Evolutionary conservation across 2,329 filamentous ascomycete genomes (phyloP).

Genomic region (Zymoseptoria ardabiliae): DNA sequence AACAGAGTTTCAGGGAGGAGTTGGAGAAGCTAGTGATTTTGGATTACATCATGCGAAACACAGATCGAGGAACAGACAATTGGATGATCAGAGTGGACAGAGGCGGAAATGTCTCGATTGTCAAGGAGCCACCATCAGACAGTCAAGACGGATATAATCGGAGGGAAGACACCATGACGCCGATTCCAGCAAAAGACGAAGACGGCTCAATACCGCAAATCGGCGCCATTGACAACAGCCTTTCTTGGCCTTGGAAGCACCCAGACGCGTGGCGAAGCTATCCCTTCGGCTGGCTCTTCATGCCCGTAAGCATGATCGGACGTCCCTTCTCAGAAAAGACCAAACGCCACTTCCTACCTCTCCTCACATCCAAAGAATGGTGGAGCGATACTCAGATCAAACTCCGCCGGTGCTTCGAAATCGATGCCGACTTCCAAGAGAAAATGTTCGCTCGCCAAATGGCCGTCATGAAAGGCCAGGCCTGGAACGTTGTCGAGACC

Average conservation of each 20-base stretch:
- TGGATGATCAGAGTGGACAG: conserved; percentile 99
- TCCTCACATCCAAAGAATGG: conserved; percentile 91
- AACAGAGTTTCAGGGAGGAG: conserved; percentile 89
- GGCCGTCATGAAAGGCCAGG: conserved; percentile 97
- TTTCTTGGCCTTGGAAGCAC: conserved; percentile 99
- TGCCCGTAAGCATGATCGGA: conserved; percentile 92
- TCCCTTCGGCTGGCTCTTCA: conserved; percentile 96
- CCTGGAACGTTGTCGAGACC: conserved; percentile 98
- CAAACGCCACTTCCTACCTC: conserved; percentile 86
- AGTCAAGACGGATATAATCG: conserved; percentile 30
- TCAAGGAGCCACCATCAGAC: conserved; percentile 71
- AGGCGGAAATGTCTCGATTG: conserved; percentile 75
- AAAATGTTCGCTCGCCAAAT: conserved; percentile 98
- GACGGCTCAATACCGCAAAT: conserved; percentile 59
- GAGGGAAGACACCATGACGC: conserved; percentile 76
- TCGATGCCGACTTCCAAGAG: conserved; percentile 94
- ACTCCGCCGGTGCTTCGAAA: conserved; percentile 77
- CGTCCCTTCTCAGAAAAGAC: conserved; percentile 93
- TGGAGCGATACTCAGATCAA: conserved; percentile 91
- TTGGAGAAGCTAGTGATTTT: conserved; percentile 94
- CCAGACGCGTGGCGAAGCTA: conserved; percentile 89
- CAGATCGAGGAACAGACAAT: conserved; percentile 90
- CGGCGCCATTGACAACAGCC: conserved; percentile 93
- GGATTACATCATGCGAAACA: conserved; percentile 99
- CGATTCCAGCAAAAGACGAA: conserved; percentile 37